Evolutionary conservation across 306 rosid species (phyloP).

Genomic region (Dalbergia cochinchinensis): DNA sequence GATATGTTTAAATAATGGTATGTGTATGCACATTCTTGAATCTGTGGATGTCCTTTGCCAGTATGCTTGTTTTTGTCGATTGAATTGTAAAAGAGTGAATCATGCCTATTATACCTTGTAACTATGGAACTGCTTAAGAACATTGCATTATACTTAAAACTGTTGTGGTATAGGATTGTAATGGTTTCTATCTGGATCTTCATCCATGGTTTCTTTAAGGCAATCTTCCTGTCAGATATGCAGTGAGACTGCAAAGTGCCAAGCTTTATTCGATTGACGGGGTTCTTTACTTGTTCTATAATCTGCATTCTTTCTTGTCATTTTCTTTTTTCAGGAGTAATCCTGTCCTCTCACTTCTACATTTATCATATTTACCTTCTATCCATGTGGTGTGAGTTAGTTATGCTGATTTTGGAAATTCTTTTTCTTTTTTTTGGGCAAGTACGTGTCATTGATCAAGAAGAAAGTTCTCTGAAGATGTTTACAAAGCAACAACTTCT

Average conservation of each 20-base stretch:
- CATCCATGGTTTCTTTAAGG: neutral
- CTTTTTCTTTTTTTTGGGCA: neutral
- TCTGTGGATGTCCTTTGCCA: neutral
- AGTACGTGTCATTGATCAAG: conserved; percentile 15
- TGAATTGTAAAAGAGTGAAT: neutral
- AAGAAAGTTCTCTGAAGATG: neutral
- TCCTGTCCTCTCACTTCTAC: neutral
- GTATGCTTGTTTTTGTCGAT: neutral
- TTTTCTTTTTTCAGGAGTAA: too few species aligned
- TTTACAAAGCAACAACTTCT: neutral
- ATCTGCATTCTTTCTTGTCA: too few species aligned
- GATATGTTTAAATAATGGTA: neutral
- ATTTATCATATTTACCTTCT: neutral
- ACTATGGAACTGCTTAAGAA: neutral
- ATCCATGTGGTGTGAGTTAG: conserved; percentile 1
- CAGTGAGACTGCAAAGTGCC: conserved; percentile 1
- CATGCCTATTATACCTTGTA: neutral
- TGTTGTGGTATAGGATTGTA: conserved; percentile 9
- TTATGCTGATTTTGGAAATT: conserved; percentile 17
- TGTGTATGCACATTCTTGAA: neutral
- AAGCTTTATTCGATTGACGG: neutral
- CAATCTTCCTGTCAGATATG: conserved; percentile 4
- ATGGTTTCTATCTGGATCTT: conserved; percentile 16
- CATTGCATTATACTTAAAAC: neutral
- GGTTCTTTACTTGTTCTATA: neutral